A percentile compares a stretch with the other conserved stretches of the same genome.
Conservation (phyloP, 441 rosid genomes). For the Eutrema salsugineum region DNA sequence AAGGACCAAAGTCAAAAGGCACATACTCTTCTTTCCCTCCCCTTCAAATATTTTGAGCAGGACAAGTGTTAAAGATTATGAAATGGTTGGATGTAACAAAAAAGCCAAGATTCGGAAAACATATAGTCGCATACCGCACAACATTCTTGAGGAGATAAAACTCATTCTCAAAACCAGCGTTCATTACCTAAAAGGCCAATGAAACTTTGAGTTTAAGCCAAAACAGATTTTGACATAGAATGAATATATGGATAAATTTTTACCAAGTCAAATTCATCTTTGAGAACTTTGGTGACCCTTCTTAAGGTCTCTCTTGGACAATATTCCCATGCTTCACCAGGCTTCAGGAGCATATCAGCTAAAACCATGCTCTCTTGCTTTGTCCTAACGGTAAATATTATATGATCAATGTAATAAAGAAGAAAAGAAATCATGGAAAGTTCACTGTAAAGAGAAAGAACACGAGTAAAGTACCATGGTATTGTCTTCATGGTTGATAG, state of each 20-base stretch:
- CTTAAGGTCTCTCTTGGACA: slow-evolving; percentile 91
- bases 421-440: background rate
- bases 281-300: slow-evolving; percentile 60
- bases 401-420: background rate
- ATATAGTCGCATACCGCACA: slow-evolving; percentile 37
- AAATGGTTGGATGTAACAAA: background rate
- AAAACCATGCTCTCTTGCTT: slow-evolving; percentile 87
- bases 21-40: slow-evolving; percentile 86
- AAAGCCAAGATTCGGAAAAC: background rate
- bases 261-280: slow-evolving; percentile 91
- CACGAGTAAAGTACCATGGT: slow-evolving; percentile 61
- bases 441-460: background rate
- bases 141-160: slow-evolving; percentile 75
- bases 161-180: slow-evolving; percentile 97
- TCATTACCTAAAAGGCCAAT: slow-evolving; percentile 57
- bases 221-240: background rate
- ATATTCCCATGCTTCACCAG: slow-evolving; percentile 92
- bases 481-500: slow-evolving; percentile 58
- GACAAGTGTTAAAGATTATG: background rate
- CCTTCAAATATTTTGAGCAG: slow-evolving; percentile 24
- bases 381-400: slow-evolving; percentile 41
- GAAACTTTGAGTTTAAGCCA: slow-evolving; percentile 7
- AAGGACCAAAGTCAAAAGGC: slow-evolving; percentile 71
- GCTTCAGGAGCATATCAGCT: slow-evolving; percentile 86
- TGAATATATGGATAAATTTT: background rate